A percentile compares a stretch with the other conserved stretches of the same genome.
Evolutionary conservation across 2,329 filamentous ascomycete species (phyloP).

Genomic region (Zelopaecilomyces penicillatus): DNA sequence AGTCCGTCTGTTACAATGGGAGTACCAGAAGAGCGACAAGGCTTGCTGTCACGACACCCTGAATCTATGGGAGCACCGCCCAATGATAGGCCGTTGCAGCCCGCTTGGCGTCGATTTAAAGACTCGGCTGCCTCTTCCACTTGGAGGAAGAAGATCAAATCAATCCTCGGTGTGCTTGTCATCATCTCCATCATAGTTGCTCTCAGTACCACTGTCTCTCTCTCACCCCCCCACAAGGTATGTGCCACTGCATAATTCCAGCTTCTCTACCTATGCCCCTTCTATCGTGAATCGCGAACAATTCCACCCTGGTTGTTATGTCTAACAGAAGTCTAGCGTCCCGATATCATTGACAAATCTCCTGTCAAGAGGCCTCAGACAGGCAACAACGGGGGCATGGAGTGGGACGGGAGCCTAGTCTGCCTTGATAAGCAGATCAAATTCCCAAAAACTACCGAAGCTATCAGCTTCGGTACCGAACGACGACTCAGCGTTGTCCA

Average conservation of each 20-base stretch:
- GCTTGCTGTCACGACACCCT: slow-evolving; percentile 33
- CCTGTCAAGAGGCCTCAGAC: slow-evolving; percentile 15
- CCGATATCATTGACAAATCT: slow-evolving; percentile 14
- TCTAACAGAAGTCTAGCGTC: slow-evolving; percentile 9
- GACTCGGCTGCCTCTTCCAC: slow-evolving; percentile 11
- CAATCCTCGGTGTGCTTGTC: slow-evolving; percentile 22
- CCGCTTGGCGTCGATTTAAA: slow-evolving; percentile 23
- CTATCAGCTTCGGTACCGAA: slow-evolving; percentile 25
- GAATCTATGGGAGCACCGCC: slow-evolving; percentile 37
- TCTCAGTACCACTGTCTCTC: slow-evolving; percentile 16
- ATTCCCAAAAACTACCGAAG: slow-evolving; percentile 9
- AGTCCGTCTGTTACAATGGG: slow-evolving; percentile 29
- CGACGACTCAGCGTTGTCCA: slow-evolving; percentile 34
- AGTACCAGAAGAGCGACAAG: slow-evolving; percentile 31
- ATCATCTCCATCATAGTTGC: slow-evolving; percentile 24
- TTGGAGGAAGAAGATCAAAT: slow-evolving; percentile 21
- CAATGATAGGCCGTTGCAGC: slow-evolving; percentile 11
- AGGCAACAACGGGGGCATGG: slow-evolving; percentile 14
- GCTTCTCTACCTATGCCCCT: background rate
- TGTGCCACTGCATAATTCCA: slow-evolving; percentile 4
- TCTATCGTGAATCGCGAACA: background rate
- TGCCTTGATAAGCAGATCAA: slow-evolving; percentile 19
- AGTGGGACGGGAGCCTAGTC: slow-evolving; percentile 17
- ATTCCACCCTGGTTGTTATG: background rate
- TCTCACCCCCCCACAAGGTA: slow-evolving; percentile 21